A percentile compares a stretch with the other conserved stretches of the same genome.
Conservation (phyloP, 2,329 filamentous ascomycete species). For the Xenoacremonium recifei region DNA sequence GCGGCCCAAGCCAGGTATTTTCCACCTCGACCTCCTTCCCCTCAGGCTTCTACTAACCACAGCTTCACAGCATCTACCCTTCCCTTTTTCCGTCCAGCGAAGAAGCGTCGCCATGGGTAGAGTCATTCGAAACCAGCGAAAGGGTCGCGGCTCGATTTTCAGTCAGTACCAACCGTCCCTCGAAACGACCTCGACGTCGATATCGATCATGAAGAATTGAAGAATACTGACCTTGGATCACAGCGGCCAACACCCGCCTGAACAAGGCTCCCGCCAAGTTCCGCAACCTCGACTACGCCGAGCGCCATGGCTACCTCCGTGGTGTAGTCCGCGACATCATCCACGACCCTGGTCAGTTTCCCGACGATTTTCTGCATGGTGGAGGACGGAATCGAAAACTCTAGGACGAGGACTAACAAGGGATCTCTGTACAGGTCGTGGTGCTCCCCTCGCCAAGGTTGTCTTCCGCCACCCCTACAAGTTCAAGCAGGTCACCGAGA, state of each 20-base stretch:
- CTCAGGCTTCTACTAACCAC: conserved; percentile 29
- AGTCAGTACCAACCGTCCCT: conserved; percentile 39
- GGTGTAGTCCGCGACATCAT: conserved; percentile 99
- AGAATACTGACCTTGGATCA: conserved; percentile 32
- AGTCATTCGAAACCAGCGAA: conserved; percentile 66
- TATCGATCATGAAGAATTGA: too few species aligned
- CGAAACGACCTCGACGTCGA: conserved; percentile 22
- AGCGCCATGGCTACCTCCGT: conserved; percentile 96
- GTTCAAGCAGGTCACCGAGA: conserved; percentile 97
- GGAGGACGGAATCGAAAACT: conserved; percentile 14
- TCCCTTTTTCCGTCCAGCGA: conserved; percentile 32
- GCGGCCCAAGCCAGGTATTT: conserved; percentile 40
- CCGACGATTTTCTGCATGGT: conserved; percentile 14
- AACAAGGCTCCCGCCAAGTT: conserved; percentile 87
- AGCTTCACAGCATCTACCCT: conserved; percentile 32
- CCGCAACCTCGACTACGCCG: conserved; percentile 92
- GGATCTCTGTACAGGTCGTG: conserved; percentile 55
- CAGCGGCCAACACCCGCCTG: conserved; percentile 81
- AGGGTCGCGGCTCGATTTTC: conserved; percentile 60
- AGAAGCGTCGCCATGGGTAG: conserved; percentile 49
- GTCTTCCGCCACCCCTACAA: conserved; percentile 97
- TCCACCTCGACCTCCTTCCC: conserved; percentile 22
- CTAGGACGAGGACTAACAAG: conserved; percentile 23
- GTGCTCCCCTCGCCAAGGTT: conserved; percentile 95
- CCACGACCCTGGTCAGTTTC: conserved; percentile 79